Percentiles rank a stretch among this genome's conserved stretches.
Conservation (phyloP, 352 stramenopile genomes). For the Pythium brachiatum region DNA sequence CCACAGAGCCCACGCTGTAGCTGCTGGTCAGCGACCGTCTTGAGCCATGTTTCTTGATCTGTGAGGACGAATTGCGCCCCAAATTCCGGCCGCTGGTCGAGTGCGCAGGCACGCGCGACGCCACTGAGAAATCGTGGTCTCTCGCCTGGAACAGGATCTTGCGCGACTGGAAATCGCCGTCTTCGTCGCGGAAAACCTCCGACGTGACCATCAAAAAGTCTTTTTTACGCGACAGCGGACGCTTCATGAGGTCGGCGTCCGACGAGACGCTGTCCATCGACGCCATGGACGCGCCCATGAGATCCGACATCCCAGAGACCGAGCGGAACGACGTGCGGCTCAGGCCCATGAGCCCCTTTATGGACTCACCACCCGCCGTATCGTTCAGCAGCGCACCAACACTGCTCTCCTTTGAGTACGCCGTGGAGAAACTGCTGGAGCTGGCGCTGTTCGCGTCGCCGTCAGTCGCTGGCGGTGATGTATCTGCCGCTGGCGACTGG, state of each 20-base stretch:
- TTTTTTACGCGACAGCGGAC: slow-evolving; percentile 82
- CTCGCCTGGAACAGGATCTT: slow-evolving; percentile 87
- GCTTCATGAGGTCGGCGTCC: slow-evolving; percentile 78
- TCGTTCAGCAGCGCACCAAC: slow-evolving; percentile 32
- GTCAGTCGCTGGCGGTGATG: neutral
- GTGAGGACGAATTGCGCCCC: slow-evolving; percentile 43
- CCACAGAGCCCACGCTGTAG: slow-evolving; percentile 42
- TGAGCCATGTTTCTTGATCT: slow-evolving; percentile 44
- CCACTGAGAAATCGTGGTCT: slow-evolving; percentile 85
- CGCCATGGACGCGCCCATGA: neutral
- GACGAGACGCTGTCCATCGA: slow-evolving; percentile 22
- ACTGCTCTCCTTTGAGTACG: slow-evolving; percentile 48
- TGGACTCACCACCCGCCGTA: slow-evolving; percentile 8
- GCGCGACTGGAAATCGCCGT: slow-evolving; percentile 82
- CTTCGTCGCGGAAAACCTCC: slow-evolving; percentile 84
- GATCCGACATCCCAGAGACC: slow-evolving; percentile 58
- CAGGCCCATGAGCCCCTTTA: slow-evolving; percentile 50
- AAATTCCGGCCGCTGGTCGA: slow-evolving; percentile 62
- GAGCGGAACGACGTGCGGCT: slow-evolving; percentile 75
- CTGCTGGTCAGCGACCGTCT: slow-evolving; percentile 46
- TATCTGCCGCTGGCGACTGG: slow-evolving; percentile 28
- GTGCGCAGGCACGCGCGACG: slow-evolving; percentile 70
- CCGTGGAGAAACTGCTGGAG: neutral
- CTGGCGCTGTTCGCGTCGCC: too few relatives aligned
- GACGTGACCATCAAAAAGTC: slow-evolving; percentile 91